Evolutionary conservation across 345 rosid species (phyloP), one percentile per base, ranked within the genome.

Genomic region (Eucalyptus tenuipes): DNA sequence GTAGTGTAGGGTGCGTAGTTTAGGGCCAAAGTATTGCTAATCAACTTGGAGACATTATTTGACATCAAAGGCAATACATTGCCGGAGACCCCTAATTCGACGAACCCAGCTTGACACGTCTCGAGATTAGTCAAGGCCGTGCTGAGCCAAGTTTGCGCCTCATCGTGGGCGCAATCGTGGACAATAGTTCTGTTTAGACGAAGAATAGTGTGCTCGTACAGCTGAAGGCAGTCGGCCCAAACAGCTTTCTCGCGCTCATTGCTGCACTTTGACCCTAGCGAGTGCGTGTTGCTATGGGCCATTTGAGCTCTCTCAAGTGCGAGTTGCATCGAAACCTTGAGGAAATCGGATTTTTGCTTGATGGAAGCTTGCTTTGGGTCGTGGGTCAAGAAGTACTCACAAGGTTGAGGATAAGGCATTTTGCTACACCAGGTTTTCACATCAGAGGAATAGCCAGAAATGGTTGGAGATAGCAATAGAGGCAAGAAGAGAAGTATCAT

Each of bases 131-230:
- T 97, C 33, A 97, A 92, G 53, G 99, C 99, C 5, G 97, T 88
- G 90, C 99, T 97, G 82, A 97, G 97, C 99, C 99, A 97, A 31
- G 99, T 96, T 85, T 96, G 98, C 0, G 94, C 86, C 57, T 96
- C 99, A 55, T 90, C 91, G 50, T 93, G 90, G 86, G 95, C 92
- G 93, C 97, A 93, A 44, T 91, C 94, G 40, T 94, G 89, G 79
- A 89, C 91, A 5, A 93, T 55, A 3, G 99, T 95, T 80, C 91
- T 86, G 91, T 96, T 96, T 87, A 97, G 92, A 15, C 93, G 93
- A 17, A 53, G 90, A 37, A 96, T 93, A 49, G 94, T 93, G 37
- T 92, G 88, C 57, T 92, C 87, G 27, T 95, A 97, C 86, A 96
- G 95, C 64, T 89, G 88, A 55, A 96, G 88, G 89, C 99, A 97